Percentiles rank a stretch among this genome's conserved stretches.
phyloP scores from a whole-genome alignment of 768 basidiomycete genomes.

The Macrolepiota albuminosa region DNA sequence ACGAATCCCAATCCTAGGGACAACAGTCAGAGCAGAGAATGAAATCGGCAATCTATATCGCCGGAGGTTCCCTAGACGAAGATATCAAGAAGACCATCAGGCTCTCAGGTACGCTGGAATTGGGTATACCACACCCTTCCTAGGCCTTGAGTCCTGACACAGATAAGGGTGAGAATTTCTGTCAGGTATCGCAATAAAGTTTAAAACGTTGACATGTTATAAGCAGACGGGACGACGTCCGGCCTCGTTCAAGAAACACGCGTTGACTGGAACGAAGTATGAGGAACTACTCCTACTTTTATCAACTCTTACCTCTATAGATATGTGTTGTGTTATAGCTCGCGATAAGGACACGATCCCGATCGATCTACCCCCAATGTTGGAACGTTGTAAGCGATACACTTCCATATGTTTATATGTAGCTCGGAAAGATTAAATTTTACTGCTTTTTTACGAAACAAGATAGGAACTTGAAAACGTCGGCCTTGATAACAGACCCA shows the following conservation, averaged over 20 bases:
- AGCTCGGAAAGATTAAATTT: background rate
- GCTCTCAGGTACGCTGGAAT: background rate
- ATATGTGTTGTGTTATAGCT: too few species aligned
- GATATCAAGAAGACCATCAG: background rate
- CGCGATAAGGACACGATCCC: too few species aligned
- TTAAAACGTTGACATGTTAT: too few species aligned
- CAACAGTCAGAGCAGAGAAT: background rate
- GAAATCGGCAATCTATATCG: background rate
- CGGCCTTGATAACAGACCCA: too few species aligned
- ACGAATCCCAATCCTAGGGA: background rate
- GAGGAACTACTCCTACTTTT: too few species aligned
- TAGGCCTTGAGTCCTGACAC: background rate
- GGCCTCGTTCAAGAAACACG: too few species aligned
- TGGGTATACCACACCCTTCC: background rate
- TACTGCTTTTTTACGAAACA: too few species aligned
- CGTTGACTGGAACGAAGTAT: too few species aligned
- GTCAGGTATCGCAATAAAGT: background rate
- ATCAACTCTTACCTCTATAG: too few species aligned
- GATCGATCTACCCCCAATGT: too few species aligned
- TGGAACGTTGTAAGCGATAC: too few species aligned
- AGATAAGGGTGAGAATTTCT: background rate
- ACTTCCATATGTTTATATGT: background rate
- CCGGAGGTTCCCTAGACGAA: background rate
- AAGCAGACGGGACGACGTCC: too few species aligned
- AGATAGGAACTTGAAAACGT: background rate